These are phyloP conservation scores for Luvunga scandens DNA, from an alignment of 345 rosid genomes.

Conservation along the genomic window DNA sequence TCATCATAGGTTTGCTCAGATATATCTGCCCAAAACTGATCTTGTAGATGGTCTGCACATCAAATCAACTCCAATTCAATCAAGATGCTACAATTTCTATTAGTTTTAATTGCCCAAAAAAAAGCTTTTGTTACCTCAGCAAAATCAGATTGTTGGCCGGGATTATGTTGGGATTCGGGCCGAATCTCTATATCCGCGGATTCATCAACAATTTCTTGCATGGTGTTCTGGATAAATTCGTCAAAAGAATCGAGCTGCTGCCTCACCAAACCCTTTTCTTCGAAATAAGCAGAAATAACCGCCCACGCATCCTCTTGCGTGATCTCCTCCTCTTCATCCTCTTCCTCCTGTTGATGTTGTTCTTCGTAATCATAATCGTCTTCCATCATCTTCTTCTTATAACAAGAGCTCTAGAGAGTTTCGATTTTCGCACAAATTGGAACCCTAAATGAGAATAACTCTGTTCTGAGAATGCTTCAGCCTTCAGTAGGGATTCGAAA, in stretches of 20 bases:
- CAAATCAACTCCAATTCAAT: slow-evolving; percentile 7
- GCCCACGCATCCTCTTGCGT: slow-evolving; percentile 97
- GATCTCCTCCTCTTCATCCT: slow-evolving; percentile 77
- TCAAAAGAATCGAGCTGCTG: slow-evolving; percentile 97
- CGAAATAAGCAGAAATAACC: slow-evolving; percentile 91
- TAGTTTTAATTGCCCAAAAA: neutral
- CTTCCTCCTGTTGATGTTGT: slow-evolving; percentile 40
- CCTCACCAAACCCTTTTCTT: slow-evolving; percentile 90
- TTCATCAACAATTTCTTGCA: slow-evolving; percentile 96
- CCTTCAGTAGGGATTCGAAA: no score
- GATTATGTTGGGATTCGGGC: slow-evolving; percentile 97
- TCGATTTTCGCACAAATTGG: no score
- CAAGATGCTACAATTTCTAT: neutral
- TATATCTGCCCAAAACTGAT: slow-evolving; percentile 95
- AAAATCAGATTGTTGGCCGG: slow-evolving; percentile 86
- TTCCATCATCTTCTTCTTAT: slow-evolving; percentile 36
- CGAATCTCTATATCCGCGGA: slow-evolving; percentile 94
- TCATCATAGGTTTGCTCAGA: slow-evolving; percentile 99
- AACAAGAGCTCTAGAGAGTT: no score
- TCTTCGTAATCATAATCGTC: slow-evolving; percentile 63
- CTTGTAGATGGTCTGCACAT: slow-evolving; percentile 88
- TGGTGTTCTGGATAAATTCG: slow-evolving; percentile 94
- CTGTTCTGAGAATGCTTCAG: no score
- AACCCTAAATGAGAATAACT: no score
- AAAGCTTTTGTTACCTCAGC: slow-evolving; percentile 53